These are phyloP conservation scores for Lepiota brunneoincarnata DNA, from an alignment of 768 basidiomycete genomes.

Conservation along the genomic window DNA sequence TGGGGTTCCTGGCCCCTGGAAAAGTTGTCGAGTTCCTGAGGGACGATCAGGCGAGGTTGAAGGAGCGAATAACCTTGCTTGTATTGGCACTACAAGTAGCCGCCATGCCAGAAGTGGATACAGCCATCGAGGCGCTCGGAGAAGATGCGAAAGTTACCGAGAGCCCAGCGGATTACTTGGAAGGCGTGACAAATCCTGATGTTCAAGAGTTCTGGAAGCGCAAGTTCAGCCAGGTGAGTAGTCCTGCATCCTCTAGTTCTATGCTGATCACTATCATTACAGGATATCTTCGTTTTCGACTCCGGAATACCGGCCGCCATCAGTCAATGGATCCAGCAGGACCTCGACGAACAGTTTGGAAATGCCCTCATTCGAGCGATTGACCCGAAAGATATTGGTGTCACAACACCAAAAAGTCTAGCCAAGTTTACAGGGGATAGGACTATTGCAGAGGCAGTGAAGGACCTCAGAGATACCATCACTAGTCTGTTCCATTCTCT, in stretches of 20 bases:
- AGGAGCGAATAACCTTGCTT: conserved; percentile 22
- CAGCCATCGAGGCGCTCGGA: conserved; percentile 12
- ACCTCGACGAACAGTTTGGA: conserved; percentile 14
- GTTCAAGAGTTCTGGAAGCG: conserved; percentile 22
- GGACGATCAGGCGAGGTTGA: conserved; percentile 21
- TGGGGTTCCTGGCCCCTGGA: conserved; percentile 21
- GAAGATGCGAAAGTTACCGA: conserved; percentile 6
- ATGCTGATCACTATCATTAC: background rate
- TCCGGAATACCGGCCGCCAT: conserved; percentile 11
- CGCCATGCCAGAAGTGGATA: conserved; percentile 14
- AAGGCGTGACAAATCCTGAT: conserved; percentile 10
- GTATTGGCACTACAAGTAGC: conserved; percentile 3
- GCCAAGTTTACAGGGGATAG: conserved; percentile 15
- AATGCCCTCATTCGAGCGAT: conserved; percentile 13
- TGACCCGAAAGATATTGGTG: conserved; percentile 21
- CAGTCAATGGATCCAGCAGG: conserved; percentile 11
- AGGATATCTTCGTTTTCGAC: background rate
- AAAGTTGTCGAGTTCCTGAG: conserved; percentile 17
- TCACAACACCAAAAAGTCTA: conserved; percentile 19
- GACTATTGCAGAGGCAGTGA: conserved; percentile 13
- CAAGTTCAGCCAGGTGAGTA: conserved; percentile 22
- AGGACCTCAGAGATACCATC: background rate
- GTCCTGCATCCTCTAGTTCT: background rate
- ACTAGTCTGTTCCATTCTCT: background rate
- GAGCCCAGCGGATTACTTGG: background rate